These are phyloP conservation scores for Paraphoma chrysanthemicola DNA, from an alignment of 2,329 filamentous ascomycete species.

Conservation along the genomic window DNA sequence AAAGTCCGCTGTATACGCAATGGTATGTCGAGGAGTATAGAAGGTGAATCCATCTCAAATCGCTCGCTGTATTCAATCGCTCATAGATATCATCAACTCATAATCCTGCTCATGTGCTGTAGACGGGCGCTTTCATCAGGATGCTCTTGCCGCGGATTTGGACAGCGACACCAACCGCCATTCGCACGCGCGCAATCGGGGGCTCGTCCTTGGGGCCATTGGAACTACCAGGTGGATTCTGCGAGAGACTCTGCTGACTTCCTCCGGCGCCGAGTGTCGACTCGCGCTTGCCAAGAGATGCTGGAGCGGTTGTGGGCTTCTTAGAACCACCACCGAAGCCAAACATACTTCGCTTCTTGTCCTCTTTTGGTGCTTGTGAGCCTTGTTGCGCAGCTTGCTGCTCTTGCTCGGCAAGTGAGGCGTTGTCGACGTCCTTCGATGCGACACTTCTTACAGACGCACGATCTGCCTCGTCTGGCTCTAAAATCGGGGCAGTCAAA, in stretches of 20 bases:
- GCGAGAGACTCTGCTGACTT: constrained; percentile 45
- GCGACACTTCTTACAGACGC: constrained; percentile 45
- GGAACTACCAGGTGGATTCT: constrained; percentile 50
- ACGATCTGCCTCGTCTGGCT: constrained; percentile 51
- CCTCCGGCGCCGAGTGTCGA: constrained; percentile 46
- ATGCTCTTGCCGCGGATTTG: constrained; percentile 57
- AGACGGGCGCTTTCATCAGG: constrained; percentile 58
- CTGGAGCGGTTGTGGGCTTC: constrained; percentile 38
- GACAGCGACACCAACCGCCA: constrained; percentile 57
- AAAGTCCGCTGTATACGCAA: constrained; percentile 7
- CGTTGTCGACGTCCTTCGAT: constrained; percentile 38
- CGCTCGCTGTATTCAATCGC: constrained; percentile 23
- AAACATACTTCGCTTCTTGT: constrained; percentile 53
- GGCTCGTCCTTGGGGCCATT: constrained; percentile 49
- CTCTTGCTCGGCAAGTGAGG: constrained; percentile 39
- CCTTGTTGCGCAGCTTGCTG: constrained; percentile 40
- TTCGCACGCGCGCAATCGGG: constrained; percentile 52
- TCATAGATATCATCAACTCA: constrained; percentile 9
- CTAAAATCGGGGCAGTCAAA: constrained; percentile 51
- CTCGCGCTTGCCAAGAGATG: constrained; percentile 49
- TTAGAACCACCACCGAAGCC: constrained; percentile 51
- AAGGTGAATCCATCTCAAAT: constrained; percentile 10
- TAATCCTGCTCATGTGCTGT: constrained; percentile 37
- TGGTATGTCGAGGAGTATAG: constrained; percentile 19
- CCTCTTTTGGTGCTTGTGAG: constrained; percentile 33